These are phyloP conservation scores for Mollisia scopiformis DNA, from an alignment of 2,329 filamentous ascomycete species.

Conservation along the genomic window DNA sequence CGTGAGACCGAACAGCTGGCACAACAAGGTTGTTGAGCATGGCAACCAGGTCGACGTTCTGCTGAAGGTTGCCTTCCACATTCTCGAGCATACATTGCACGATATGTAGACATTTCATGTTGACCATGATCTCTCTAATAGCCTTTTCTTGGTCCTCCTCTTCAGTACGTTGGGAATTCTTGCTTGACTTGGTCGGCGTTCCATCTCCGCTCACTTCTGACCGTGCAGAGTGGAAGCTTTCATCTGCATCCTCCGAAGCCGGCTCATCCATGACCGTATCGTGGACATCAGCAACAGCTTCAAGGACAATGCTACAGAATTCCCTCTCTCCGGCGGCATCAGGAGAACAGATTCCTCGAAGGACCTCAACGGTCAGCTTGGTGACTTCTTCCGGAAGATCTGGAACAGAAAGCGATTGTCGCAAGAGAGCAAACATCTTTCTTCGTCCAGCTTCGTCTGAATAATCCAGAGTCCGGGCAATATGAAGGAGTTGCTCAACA, in stretches of 20 bases:
- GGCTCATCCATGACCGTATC: conserved; percentile 82
- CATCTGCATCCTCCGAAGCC: conserved; percentile 62
- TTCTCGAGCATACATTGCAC: conserved; percentile 97
- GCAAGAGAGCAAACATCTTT: conserved; percentile 92
- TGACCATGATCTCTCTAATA: conserved; percentile 90
- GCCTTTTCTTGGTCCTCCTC: conserved; percentile 75
- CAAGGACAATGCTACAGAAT: conserved; percentile 83
- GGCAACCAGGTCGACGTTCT: conserved; percentile 89
- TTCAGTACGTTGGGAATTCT: conserved; percentile 51
- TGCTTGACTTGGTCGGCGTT: conserved; percentile 49
- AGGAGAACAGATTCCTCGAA: conserved; percentile 81
- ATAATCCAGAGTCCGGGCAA: conserved; percentile 90
- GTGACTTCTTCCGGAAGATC: conserved; percentile 92
- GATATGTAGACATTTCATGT: conserved; percentile 97
- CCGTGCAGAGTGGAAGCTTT: conserved; percentile 91
- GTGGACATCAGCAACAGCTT: conserved; percentile 95
- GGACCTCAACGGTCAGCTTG: conserved; percentile 79
- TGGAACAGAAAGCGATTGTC: conserved; percentile 82
- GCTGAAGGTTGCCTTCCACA: conserved; percentile 82
- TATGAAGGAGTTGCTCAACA: conserved; percentile 91
- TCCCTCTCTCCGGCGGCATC: conserved; percentile 76
- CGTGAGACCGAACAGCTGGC: conserved; percentile 89
- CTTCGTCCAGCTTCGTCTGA: conserved; percentile 94
- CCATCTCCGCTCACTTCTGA: conserved; percentile 78
- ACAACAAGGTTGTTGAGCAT: conserved; percentile 98